phyloP scores from a whole-genome alignment of 176 grass and related monocot genomes.

The Zea mays region Zm-B73-REFERENCE-NAM-5.0 NC_050100.1:5941501-5942000 shows the following conservation, averaged over 20 bases:
- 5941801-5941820: slow-evolving; percentile 1
- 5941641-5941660: slow-evolving; percentile 11
- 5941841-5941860: background rate
- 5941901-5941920: background rate
- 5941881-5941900: background rate
- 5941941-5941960: background rate
- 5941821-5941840: background rate
- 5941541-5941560: slow-evolving; percentile 94
- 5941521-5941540: slow-evolving; percentile 95
- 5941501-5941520: slow-evolving; percentile 97
- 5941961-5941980: background rate
- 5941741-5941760: slow-evolving; percentile 95
- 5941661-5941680: slow-evolving; percentile 47
- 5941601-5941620: background rate
- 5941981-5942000: slow-evolving; percentile 11
- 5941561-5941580: slow-evolving; percentile 92
- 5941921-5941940: background rate
- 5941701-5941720: slow-evolving; percentile 99
- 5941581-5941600: slow-evolving; percentile 34
- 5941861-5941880: background rate
- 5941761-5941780: slow-evolving; percentile 92
- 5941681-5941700: slow-evolving; percentile 96
- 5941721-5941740: slow-evolving; percentile 99
- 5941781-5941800: slow-evolving; percentile 75
- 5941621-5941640: background rate